Evolutionary conservation across 345 rosid species (phyloP).

Genomic region (Salix dunnii): DNA sequence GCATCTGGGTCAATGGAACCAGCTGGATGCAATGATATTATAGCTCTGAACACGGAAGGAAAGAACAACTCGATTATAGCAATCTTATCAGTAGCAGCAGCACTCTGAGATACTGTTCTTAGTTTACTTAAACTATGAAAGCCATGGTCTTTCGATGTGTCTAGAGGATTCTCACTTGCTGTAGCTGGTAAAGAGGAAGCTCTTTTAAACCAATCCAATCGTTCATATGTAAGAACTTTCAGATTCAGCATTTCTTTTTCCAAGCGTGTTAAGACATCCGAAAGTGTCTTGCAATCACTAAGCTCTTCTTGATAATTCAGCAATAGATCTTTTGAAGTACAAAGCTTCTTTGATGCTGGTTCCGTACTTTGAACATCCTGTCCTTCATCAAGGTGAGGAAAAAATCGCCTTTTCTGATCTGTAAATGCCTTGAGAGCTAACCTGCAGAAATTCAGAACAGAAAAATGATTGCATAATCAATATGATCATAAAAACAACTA

Average conservation of each 20-base stretch:
- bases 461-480: neutral
- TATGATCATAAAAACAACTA: neutral
- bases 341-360: constrained; percentile 45
- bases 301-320: constrained; percentile 41
- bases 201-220: constrained; percentile 81
- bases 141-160: constrained; percentile 50
- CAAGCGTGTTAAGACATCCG: constrained; percentile 53
- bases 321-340: constrained; percentile 32
- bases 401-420: constrained; percentile 85
- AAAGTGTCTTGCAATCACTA: constrained; percentile 50
- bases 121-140: constrained; percentile 54
- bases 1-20: constrained; percentile 90
- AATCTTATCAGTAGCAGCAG: constrained; percentile 48
- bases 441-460: constrained; percentile 38
- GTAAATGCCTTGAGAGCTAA: constrained; percentile 93
- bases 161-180: constrained; percentile 55
- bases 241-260: constrained; percentile 59
- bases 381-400: constrained; percentile 78
- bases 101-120: constrained; percentile 43
- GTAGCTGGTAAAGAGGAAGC: constrained; percentile 62
- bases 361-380: constrained; percentile 36
- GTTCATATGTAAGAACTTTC: constrained; percentile 64
- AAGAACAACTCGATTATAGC: constrained; percentile 67
- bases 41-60: constrained; percentile 77
- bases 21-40: constrained; percentile 84